These are phyloP conservation scores for Boletus eberwhitei DNA, from an alignment of 768 basidiomycete species.

Conservation along the genomic window DNA sequence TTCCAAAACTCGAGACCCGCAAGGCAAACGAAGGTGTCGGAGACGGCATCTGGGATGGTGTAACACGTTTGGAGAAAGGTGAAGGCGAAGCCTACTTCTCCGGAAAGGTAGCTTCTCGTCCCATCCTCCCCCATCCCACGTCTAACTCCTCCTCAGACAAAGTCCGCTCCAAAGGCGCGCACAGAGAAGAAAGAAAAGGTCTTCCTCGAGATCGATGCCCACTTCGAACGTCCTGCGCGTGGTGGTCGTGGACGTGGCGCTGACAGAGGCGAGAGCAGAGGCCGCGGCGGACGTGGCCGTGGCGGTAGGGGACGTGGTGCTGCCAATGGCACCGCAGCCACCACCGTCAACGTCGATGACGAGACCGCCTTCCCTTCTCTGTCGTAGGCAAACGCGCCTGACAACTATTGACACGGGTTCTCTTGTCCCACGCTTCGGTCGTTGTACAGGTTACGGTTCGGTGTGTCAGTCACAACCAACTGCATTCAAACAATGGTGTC, in stretches of 20 bases:
- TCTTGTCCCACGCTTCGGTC: conserved; percentile 3
- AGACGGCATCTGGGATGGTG: conserved; percentile 67
- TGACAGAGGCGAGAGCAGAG: conserved; percentile 49
- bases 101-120: conserved; percentile 67
- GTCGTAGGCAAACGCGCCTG: conserved; percentile 36
- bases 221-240: conserved; percentile 79
- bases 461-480: conserved; percentile 9
- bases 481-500: conserved; percentile 8
- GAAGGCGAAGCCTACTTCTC: conserved; percentile 78
- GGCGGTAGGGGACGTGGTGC: conserved; percentile 45
- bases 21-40: conserved; percentile 81
- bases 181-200: conserved; percentile 88
- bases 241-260: conserved; percentile 51
- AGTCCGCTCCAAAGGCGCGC: conserved; percentile 59
- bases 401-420: conserved; percentile 2
- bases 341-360: conserved; percentile 71
- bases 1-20: conserved; percentile 76
- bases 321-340: conserved; percentile 35
- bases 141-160: conserved; percentile 45
- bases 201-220: conserved; percentile 88
- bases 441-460: conserved; percentile 10
- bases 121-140: background rate
- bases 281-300: conserved; percentile 41
- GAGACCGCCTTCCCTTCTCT: conserved; percentile 88
- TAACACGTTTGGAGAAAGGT: conserved; percentile 58